Base-by-base conservation (phyloP, 129 eudicot species). In the Lonicera japonica region DNA sequence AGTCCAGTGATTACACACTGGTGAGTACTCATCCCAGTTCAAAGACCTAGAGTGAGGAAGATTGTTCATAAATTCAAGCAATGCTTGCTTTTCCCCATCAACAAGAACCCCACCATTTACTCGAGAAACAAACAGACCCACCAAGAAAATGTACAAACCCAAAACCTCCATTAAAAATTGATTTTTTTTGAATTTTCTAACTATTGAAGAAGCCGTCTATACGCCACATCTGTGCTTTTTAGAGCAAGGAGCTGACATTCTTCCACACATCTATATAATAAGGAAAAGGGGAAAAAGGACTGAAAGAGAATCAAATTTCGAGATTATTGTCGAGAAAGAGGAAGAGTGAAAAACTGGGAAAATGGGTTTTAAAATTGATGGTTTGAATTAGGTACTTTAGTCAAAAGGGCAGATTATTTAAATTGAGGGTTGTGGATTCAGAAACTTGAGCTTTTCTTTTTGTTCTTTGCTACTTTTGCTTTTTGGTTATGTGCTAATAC, bases 1-100 rank as follows among this genome's bases (percentile, higher is more conserved):
- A 62, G 94, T 84, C 97, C 97, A 91, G 58, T 82, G 65, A 21
- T 73, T 84, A 67, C 97, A 91, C 56, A 84, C 94, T 11, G 75
- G 65, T 19, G 65, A 64, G 40, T 65, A 64, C 21, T 72, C 72
- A 43, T 77, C 75, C 97, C 97, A 91, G 69, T 87, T 87, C 48
- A 91, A 61, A 62, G 72, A 21, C 13, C 89, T 73, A 3, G 73
- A 77, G 54, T 81, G 97, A 67, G 89, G 82, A 34, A 82, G 46
- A 60, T 87, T 81, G 65, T 52, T 56, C 48, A 80, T 74, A 59
- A 91, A 91, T 80, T 87, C 94, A 18, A 91, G 75, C 80, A 91
- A 80, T 64, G 97, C 97, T 54, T 20, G 74, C 75, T 82, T 87
- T 56, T 91, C 97, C 58, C 71, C 78, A 54, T 90, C 94, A 75